Evolutionary conservation across 495 filamentous ascomycete species (phyloP), one percentile per base, ranked within the genome.

Genomic region (Penicillium bovifimosum): DNA sequence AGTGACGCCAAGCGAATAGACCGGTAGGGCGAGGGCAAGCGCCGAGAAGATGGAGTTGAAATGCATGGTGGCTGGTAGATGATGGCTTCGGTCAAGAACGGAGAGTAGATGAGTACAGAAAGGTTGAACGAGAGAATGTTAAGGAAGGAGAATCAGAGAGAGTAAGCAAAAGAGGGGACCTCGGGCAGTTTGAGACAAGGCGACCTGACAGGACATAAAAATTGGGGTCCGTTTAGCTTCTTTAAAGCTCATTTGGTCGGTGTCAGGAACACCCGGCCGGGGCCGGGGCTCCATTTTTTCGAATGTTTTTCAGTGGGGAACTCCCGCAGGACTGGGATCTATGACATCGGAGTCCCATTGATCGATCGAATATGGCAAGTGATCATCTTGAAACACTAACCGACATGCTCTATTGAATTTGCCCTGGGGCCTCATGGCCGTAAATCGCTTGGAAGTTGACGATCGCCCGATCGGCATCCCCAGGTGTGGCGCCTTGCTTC

Each of bases 21-120:
- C 46, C 8, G 65, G 62, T 24, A 69, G 35, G 14, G 65, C 38
- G 31, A 71, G 66, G 13, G 68, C 63, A 40, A 65, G 52, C 33
- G 64, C 41, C n/a, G 62, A 39, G 33, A 64, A 43, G 41, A 67
- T 14, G 9, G 47, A 31, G 6, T 51, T 54, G 17, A 45, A 5
- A 49, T 51, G 54, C 63, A 65, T 65, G 13, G 8, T 53, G 26
- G 41, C 10, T 28, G 17, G n/a, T 46, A 32, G 9, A 14, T 20
- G 24, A 31, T 16, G 13, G 29, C 41, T 41, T 33, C 48, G 38
- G n/a, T 50, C 38, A 50, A 50, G 38, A 50, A 48, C 13, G 13
- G 17, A 40, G 5, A 24, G 10, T 11, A 33, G 9, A 26, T 3
- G 8, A 9, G 13, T 5, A 27, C 4, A 40, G 14, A 50, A 20